A percentile compares a stretch with the other conserved stretches of the same genome.
These are phyloP conservation scores for Zizania palustris DNA, from an alignment of 202 grass and related monocot genomes.

Conservation along the genomic window DNA sequence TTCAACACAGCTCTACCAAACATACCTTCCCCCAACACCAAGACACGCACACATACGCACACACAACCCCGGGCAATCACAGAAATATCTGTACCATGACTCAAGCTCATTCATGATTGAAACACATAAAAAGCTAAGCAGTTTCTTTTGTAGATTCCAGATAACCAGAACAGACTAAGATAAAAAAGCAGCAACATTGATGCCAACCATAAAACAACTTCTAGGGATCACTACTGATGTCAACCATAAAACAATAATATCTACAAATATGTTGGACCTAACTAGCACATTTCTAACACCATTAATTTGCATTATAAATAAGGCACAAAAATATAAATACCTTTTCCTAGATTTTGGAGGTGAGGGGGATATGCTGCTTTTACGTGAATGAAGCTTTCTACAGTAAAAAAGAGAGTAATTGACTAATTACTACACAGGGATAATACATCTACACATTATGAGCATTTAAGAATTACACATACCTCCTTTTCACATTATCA, in stretches of 20 bases:
- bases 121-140: constrained; percentile 21
- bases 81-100: constrained; percentile 11
- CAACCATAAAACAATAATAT: constrained; percentile 29
- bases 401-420: constrained; percentile 32
- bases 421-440: constrained; percentile 28
- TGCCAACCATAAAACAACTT: constrained; percentile 4
- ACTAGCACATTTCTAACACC: constrained; percentile 28
- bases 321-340: constrained; percentile 47
- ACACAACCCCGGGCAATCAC: not conserved
- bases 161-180: not conserved
- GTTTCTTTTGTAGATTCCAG: not conserved
- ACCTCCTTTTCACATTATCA: constrained; percentile 75
- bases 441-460: constrained; percentile 25
- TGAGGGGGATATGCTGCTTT: constrained; percentile 71
- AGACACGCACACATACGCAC: not conserved
- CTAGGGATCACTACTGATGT: constrained; percentile 11
- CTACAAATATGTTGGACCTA: constrained; percentile 16
- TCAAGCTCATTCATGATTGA: constrained; percentile 31
- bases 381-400: constrained; percentile 74
- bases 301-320: constrained; percentile 22
- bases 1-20: constrained; percentile 23
- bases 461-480: constrained; percentile 12
- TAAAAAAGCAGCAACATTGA: not conserved
- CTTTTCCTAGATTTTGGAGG: constrained; percentile 84
- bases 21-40: not conserved